A percentile compares a stretch with the other conserved stretches of the same genome.
phyloP scores from a whole-genome alignment of 768 basidiomycete species.

The Suillus paluster region DNA sequence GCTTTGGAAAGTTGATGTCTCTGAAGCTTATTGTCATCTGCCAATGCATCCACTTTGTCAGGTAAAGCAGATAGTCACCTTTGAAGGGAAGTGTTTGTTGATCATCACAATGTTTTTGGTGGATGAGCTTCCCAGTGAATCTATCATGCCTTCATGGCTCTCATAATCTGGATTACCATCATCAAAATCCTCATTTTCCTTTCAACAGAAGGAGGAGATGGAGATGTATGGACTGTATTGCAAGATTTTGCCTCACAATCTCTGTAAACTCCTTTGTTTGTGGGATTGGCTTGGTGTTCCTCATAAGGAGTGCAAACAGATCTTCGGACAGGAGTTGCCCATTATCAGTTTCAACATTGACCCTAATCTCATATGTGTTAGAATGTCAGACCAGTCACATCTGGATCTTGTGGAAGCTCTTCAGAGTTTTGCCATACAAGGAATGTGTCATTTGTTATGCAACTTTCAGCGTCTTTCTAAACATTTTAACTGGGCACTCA shows the following conservation, averaged over 20 bases:
- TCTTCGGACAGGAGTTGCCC: slow-evolving; percentile 19
- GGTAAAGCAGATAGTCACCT: slow-evolving; percentile 38
- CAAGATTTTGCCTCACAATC: slow-evolving; percentile 23
- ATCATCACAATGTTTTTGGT: slow-evolving; percentile 31
- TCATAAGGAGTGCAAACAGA: slow-evolving; percentile 33
- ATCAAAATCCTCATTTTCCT: too few species aligned
- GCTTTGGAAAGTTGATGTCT: too few species aligned
- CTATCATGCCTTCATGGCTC: slow-evolving; percentile 36
- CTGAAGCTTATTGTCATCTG: too few species aligned
- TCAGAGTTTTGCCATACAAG: not conserved
- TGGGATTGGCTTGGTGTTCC: slow-evolving; percentile 33
- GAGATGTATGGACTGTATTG: slow-evolving; percentile 18
- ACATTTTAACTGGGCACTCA: slow-evolving; percentile 38
- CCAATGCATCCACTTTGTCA: slow-evolving; percentile 37
- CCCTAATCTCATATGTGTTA: slow-evolving; percentile 20
- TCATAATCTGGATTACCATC: slow-evolving; percentile 25
- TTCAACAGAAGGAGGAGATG: too few species aligned
- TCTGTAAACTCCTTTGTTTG: slow-evolving; percentile 26
- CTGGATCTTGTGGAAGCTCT: not conserved
- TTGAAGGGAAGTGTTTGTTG: slow-evolving; percentile 29
- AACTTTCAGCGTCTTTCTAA: slow-evolving; percentile 33
- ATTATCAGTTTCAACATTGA: slow-evolving; percentile 38
- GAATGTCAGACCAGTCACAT: not conserved
- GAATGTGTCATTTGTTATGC: slow-evolving; percentile 14
- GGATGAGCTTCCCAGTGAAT: slow-evolving; percentile 22